Evolutionary conservation across 176 grass and related monocot genomes (phyloP).

Genomic region (Eremochloa ophiuroides): DNA sequence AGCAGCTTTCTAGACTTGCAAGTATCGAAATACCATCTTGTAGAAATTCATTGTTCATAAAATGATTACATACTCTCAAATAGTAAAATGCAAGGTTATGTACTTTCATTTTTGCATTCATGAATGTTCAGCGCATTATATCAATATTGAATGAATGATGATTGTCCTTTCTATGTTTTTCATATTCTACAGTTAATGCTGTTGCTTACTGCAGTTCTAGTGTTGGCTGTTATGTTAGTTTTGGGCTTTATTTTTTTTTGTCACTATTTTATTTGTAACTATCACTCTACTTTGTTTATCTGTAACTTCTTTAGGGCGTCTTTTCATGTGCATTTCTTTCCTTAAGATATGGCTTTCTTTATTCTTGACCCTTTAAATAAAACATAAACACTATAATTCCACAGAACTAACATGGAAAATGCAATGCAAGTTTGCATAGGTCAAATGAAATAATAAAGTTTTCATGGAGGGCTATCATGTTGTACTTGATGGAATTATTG

Average conservation of each 20-base stretch:
- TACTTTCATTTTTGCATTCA: not conserved
- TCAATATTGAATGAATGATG: constrained; percentile 1
- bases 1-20: not conserved
- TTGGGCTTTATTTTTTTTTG: constrained; percentile 16
- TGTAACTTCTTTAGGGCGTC: constrained; percentile 9
- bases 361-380: constrained; percentile 6
- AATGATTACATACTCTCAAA: not conserved
- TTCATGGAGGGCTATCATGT: not conserved
- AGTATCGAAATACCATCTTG: not conserved
- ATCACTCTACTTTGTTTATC: not conserved
- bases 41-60: not conserved
- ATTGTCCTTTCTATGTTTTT: not conserved
- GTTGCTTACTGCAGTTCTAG: constrained; percentile 2
- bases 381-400: not conserved
- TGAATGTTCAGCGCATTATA: not conserved
- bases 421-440: not conserved
- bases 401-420: not conserved
- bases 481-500: constrained; percentile 7
- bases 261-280: not conserved
- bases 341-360: constrained; percentile 2
- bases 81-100: not conserved
- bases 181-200: not conserved
- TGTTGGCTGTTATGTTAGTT: constrained; percentile 1
- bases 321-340: not conserved
- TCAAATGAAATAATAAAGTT: constrained; percentile 4